Percentiles rank a stretch among this genome's conserved stretches.
These are phyloP conservation scores for Auriscalpium microsporum DNA, from an alignment of 768 basidiomycete genomes.

Conservation along the genomic window DNA sequence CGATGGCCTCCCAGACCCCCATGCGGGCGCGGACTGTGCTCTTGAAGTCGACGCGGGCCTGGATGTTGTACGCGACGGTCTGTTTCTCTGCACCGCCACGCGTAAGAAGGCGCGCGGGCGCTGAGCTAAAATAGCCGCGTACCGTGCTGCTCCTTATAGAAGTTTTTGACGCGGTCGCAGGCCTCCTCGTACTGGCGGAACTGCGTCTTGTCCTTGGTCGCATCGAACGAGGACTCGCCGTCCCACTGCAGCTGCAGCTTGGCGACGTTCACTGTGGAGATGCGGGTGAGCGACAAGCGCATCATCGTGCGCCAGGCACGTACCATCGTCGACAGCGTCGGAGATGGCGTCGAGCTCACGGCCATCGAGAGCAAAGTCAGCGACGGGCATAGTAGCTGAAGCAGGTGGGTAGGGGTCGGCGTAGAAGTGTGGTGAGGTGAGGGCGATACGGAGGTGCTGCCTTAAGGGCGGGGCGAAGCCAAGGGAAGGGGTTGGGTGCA, in stretches of 20 bases:
- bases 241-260: conserved; percentile 49
- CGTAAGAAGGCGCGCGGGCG: not conserved
- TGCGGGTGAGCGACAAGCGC: not conserved
- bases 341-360: conserved; percentile 33
- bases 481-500: not conserved
- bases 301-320: conserved; percentile 10
- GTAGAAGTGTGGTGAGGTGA: not conserved
- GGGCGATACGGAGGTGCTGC: not conserved
- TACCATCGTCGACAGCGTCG: conserved; percentile 43
- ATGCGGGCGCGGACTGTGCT: conserved; percentile 61
- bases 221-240: conserved; percentile 48
- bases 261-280: conserved; percentile 52
- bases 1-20: conserved; percentile 80
- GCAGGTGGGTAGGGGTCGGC: not conserved
- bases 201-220: conserved; percentile 51
- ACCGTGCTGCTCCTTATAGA: conserved; percentile 79
- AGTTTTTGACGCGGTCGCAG: conserved; percentile 68
- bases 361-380: conserved; percentile 17
- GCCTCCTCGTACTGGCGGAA: conserved; percentile 72
- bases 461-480: not conserved
- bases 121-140: conserved; percentile 9
- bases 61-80: conserved; percentile 78
- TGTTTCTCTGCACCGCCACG: conserved; percentile 58
- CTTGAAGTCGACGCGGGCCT: conserved; percentile 67
- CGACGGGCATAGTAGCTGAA: not conserved